A percentile compares a stretch with the other conserved stretches of the same genome.
phyloP scores from a whole-genome alignment of 805 yeast genomes.

The Saccharomycodes ludwigii region DNA sequence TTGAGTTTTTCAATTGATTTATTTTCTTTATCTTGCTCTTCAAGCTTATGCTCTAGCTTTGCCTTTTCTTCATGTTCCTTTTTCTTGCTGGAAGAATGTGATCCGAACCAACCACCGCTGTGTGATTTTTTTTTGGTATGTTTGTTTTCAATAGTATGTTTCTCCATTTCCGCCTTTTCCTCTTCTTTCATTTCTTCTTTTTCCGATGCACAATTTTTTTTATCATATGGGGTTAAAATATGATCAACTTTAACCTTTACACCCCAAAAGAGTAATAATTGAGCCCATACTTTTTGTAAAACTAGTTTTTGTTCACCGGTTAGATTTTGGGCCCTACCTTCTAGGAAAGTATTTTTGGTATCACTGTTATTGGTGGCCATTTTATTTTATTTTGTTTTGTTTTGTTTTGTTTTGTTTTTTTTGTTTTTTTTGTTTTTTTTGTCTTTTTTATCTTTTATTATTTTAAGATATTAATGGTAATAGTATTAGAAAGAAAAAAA shows the following conservation, averaged over 20 bases:
- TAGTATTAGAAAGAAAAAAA: no score
- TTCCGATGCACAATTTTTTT: constrained; percentile 1
- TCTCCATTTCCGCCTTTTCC: constrained; percentile 4
- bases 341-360: no score
- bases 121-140: background rate
- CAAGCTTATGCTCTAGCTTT: constrained; percentile 4
- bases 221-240: constrained; percentile 9
- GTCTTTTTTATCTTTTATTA: no score
- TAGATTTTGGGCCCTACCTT: constrained; percentile 35
- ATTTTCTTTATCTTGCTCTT: background rate
- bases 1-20: constrained; percentile 1
- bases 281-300: constrained; percentile 63
- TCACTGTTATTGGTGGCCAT: no score
- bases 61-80: constrained; percentile 6
- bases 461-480: no score
- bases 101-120: constrained; percentile 6
- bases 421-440: no score
- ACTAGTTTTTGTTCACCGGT: constrained; percentile 46
- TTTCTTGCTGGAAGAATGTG: constrained; percentile 5
- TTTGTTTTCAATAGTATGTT: constrained; percentile 3
- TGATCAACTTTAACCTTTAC: constrained; percentile 24
- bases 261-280: constrained; percentile 49
- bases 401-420: no score
- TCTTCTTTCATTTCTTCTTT: background rate
- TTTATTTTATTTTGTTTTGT: no score